phyloP scores from a whole-genome alignment of 208 protist species.

The Wallacemonas sp. region DNA sequence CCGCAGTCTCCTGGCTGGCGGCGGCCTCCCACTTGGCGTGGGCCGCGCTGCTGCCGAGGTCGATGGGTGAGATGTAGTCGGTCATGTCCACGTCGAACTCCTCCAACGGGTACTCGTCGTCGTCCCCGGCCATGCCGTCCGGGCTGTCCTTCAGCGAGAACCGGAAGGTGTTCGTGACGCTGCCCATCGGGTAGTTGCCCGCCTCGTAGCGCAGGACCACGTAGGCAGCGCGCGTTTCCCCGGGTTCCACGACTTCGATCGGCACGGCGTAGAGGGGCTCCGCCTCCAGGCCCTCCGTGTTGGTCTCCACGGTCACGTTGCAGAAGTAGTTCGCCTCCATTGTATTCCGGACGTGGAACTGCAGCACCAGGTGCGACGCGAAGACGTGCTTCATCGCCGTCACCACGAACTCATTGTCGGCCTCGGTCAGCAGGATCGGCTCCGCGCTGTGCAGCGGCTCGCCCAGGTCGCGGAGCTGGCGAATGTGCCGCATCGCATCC shows the following conservation, averaged over 20 bases:
- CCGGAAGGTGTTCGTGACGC: slow-evolving; percentile 59
- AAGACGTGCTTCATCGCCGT: slow-evolving; percentile 96
- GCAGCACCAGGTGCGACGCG: slow-evolving; percentile 91
- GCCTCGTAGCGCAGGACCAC: slow-evolving; percentile 70
- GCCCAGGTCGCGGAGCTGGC: slow-evolving; percentile 73
- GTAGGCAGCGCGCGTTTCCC: slow-evolving; percentile 67
- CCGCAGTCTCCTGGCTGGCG: slow-evolving; percentile 68
- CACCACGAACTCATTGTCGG: slow-evolving; percentile 97
- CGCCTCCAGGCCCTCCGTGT: slow-evolving; percentile 73
- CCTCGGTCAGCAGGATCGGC: slow-evolving; percentile 90
- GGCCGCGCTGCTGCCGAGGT: slow-evolving; percentile 39
- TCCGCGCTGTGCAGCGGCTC: slow-evolving; percentile 62
- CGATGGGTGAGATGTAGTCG: slow-evolving; percentile 75
- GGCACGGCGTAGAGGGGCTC: slow-evolving; percentile 87
- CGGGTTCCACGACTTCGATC: slow-evolving; percentile 53
- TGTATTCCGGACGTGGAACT: slow-evolving; percentile 95
- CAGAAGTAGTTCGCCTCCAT: slow-evolving; percentile 90
- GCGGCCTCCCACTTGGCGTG: slow-evolving; percentile 46
- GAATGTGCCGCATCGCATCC: slow-evolving; percentile 63
- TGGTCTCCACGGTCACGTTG: slow-evolving; percentile 84
- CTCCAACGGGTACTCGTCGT: slow-evolving; percentile 88
- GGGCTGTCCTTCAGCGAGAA: slow-evolving; percentile 71
- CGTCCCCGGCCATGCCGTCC: slow-evolving; percentile 30
- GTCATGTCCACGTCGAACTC: slow-evolving; percentile 80
- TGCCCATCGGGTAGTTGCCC: slow-evolving; percentile 70